Evolutionary conservation across 75 land plant genomes (phyloP), one percentile per base, ranked within the genome.

Genomic region (Cunninghamia lanceolata): DNA sequence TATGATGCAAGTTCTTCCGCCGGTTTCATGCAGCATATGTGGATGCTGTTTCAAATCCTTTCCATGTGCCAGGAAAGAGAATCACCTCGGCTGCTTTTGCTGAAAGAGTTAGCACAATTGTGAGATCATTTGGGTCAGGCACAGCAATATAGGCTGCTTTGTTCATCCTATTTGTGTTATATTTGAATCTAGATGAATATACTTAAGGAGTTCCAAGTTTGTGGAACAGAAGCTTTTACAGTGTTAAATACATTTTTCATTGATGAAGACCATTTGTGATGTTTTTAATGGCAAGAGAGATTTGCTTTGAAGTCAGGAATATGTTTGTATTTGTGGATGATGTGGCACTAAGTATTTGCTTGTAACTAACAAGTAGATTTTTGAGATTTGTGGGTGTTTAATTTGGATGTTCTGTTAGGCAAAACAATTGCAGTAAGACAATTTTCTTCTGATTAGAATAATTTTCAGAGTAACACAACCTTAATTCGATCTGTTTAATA

Each of bases 31-130:
- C 95, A 59, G 95, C 96, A 13, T 95, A 95, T 89, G 95, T 93
- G 32, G 99, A 97, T 91, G 97, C 97, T 25, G 97, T 93, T 40
- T 97, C 99, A 79, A 97, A 97, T 78, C 99, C 99, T 47, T 97
- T 97, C 86, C 99, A 97, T 86, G 96, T 96, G 10, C 97, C 99
- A 35, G 99, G 99, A 74, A 97, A 97, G 89, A 95, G 94, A 77
- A 97, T 97, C 68, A 93, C 94, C 32, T 96, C 99, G 39, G 74
- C 74, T 77, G 93, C 93, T 45, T 97, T 97, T 90, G 94, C 94
- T 16, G 93, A 90, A 63, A 91, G 93, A 81, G 99, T 97, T 2
- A 88, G 93, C 70, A 87, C 86, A 35, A 97, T 96, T 84, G 98
- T 94, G 82, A 97, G 92, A 86, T 95, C 99, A 11, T 96, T 97